Evolutionary conservation across 2,329 filamentous ascomycete species (phyloP).

Genomic region (Colletotrichum scovillei): DNA sequence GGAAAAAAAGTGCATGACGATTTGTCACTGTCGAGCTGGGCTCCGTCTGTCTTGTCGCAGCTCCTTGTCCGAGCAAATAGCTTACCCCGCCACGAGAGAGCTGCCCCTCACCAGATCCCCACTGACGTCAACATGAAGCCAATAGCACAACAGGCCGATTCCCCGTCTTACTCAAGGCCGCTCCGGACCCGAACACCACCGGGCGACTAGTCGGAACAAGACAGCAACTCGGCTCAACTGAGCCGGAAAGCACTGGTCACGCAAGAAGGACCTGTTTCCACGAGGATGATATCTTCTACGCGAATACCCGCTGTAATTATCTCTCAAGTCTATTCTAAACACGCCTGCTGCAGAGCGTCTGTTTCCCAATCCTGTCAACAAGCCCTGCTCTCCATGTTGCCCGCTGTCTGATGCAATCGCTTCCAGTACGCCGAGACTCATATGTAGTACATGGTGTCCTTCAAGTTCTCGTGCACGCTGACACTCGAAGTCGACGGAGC

Average conservation of each 20-base stretch:
- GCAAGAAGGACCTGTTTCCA: neutral
- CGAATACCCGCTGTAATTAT: neutral
- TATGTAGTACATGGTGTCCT: conserved; percentile 68
- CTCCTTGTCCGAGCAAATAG: neutral
- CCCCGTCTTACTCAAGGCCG: neutral
- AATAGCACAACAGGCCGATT: neutral
- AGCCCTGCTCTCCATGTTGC: neutral
- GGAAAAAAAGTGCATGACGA: conserved; percentile 12
- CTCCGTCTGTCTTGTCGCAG: conserved; percentile 3
- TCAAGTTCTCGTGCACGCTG: conserved; percentile 55
- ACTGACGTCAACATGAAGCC: conserved; percentile 33
- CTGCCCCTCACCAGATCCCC: conserved; percentile 3
- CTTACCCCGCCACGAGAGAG: conserved; percentile 20
- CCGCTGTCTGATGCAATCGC: neutral
- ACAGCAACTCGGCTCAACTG: neutral
- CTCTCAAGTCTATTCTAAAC: neutral
- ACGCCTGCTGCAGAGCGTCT: neutral
- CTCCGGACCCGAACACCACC: neutral
- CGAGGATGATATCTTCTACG: neutral
- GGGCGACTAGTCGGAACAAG: neutral
- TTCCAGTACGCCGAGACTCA: conserved; percentile 42
- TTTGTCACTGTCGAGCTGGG: conserved; percentile 2
- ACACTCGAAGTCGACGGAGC: conserved; percentile 26
- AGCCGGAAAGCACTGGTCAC: neutral
- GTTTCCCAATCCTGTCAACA: neutral